phyloP scores from a whole-genome alignment of 192 early-diverging fungal species.

The Borealophlyctis nickersoniae region DNA sequence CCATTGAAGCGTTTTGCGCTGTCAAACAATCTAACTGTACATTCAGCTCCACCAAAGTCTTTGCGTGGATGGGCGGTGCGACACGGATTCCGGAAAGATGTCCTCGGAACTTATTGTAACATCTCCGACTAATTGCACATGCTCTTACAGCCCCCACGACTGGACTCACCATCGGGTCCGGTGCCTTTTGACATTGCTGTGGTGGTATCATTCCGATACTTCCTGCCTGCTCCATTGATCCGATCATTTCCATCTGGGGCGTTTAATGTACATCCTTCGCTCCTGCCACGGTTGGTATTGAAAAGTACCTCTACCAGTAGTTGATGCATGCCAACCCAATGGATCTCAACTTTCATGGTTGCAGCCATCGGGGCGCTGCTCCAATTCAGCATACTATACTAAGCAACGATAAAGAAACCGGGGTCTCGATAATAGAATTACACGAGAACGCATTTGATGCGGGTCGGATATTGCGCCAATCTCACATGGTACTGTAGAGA shows the following conservation, averaged over 20 bases:
- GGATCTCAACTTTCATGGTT: background rate
- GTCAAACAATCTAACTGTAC: conserved; percentile 33
- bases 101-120: no score
- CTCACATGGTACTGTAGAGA: conserved; percentile 40
- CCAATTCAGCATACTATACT: conserved; percentile 85
- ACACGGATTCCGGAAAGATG: no score
- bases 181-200: conserved; percentile 75
- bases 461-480: conserved; percentile 76
- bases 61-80: conserved; percentile 51
- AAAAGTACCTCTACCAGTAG: background rate
- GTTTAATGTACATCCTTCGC: conserved; percentile 91
- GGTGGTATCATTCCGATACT: conserved; percentile 93
- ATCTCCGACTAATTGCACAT: conserved; percentile 3
- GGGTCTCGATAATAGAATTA: conserved; percentile 85
- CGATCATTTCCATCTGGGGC: conserved; percentile 61
- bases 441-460: conserved; percentile 77
- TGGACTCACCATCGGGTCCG: background rate
- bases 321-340: background rate
- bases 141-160: background rate
- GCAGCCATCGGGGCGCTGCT: conserved; percentile 80
- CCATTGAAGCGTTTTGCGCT: conserved; percentile 47
- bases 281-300: conserved; percentile 73
- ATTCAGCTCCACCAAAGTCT: conserved; percentile 52
- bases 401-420: conserved; percentile 68
- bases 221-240: conserved; percentile 75